phyloP scores from a whole-genome alignment of 208 protist species.

The Trichomonas gallinae region DNA sequence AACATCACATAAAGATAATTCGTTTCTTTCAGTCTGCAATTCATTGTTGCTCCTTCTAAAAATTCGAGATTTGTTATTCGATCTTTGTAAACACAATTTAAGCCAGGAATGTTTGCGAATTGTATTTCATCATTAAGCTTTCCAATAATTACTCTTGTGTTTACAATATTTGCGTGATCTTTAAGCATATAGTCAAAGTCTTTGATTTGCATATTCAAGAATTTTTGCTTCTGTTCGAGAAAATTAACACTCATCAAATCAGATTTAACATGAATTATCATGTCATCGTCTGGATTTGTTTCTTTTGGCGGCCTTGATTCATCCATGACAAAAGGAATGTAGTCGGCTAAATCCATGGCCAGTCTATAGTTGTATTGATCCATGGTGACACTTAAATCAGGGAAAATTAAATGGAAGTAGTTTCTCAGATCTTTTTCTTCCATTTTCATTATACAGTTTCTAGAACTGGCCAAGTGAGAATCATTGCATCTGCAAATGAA shows the following conservation, averaged over 20 bases:
- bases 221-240: not conserved
- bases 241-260: not conserved
- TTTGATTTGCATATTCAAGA: not conserved
- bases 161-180: not conserved
- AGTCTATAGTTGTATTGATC: not conserved
- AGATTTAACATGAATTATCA: not conserved
- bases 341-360: not conserved
- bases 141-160: not conserved
- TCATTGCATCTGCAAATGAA: not conserved
- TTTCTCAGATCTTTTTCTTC: not conserved
- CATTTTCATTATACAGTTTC: not conserved
- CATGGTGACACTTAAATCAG: not conserved
- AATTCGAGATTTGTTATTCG: not conserved
- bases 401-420: not conserved
- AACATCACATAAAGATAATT: not conserved
- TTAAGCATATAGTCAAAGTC: not conserved
- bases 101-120: not conserved
- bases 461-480: not conserved
- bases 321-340: not conserved
- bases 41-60: not conserved
- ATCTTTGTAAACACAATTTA: not conserved
- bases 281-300: not conserved
- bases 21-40: not conserved
- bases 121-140: not conserved
- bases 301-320: not conserved